Base-by-base conservation (phyloP, 2,329 filamentous ascomycete species). In the Dothideomycetidae sp. region DNA sequence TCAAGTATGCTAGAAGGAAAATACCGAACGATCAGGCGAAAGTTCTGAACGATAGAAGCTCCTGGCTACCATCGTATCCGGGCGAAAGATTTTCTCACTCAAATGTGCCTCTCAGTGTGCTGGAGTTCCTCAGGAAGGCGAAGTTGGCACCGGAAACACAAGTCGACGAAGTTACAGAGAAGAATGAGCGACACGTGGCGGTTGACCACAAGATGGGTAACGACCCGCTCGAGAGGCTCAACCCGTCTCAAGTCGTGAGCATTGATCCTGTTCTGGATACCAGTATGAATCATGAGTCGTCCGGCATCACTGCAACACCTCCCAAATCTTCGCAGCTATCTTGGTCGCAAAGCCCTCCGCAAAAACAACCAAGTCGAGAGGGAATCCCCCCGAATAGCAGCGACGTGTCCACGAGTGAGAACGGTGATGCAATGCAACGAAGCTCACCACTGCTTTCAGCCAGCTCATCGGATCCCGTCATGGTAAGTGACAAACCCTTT, bases 1-100 rank as follows among this genome's bases (percentile, higher is more conserved):
- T 44, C 29, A 43, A 42, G 15, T 51, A 54, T 36, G 45, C 45
- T 10, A 47, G 50, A 3, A 41, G 44, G 15, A 52, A 40, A 18
- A 53, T 61, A 4, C 60, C 66, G 2, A 55, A 51, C 16, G 59
- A 67, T 11, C 74, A 78, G 46, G 48, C 53, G 30, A 46, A 55
- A 5, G 54, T 77, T 4, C 53, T 78, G 1, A 58, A 64, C 4
- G 50, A 57, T 9, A 42, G 54, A 4, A 56, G 63, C 11, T 67
- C 50, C 5, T 61, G 57, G 58, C 41, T 55, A 5, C 56, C 59
- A 5, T 44, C 59, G 7, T 44, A 50, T 11, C 50, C 56, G 3
- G 60, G 60, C 11, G 38, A 44, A 2, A 43, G 42, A 5, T 56
- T 60, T 15, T 58, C 59, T 4, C 37, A 43, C 12, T 53, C 54